These are phyloP conservation scores for Solanum appendiculatum DNA, from an alignment of 257 asterid genomes.

Conservation along the genomic window DNA sequence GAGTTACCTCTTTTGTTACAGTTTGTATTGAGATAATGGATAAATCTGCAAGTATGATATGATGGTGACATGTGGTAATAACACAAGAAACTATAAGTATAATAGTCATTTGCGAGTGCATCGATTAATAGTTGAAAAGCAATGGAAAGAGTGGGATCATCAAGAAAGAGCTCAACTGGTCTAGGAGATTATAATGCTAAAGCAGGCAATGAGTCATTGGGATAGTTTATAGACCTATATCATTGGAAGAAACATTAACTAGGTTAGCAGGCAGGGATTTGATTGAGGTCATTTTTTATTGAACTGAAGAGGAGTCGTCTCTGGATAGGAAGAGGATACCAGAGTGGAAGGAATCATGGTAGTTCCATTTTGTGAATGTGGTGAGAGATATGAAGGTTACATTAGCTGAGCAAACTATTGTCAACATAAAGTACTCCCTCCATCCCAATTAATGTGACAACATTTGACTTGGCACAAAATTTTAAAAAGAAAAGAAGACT, in stretches of 20 bases:
- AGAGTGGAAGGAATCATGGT: background rate
- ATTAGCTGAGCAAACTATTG: background rate
- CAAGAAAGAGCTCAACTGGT: background rate
- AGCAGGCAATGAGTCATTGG: background rate
- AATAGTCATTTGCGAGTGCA: background rate
- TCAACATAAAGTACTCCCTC: background rate
- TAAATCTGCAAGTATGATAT: background rate
- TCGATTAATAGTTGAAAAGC: background rate
- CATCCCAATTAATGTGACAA: background rate
- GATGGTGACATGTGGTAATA: background rate
- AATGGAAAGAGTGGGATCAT: background rate
- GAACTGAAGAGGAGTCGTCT: background rate
- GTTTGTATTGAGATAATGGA: background rate
- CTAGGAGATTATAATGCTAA: background rate
- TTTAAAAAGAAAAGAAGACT: background rate
- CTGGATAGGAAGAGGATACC: background rate
- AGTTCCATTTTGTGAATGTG: background rate
- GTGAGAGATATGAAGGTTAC: background rate
- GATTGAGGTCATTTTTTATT: background rate
- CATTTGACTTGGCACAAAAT: background rate
- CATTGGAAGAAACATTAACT: background rate
- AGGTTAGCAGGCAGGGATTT: background rate
- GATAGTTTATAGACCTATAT: background rate
- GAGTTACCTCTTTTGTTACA: background rate
- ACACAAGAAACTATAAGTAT: background rate